Percentiles rank a stretch among this genome's conserved stretches.
These are phyloP conservation scores for Dactylellina haptotyla DNA, from an alignment of 2,329 filamentous ascomycete genomes.

Conservation along the genomic window DNA sequence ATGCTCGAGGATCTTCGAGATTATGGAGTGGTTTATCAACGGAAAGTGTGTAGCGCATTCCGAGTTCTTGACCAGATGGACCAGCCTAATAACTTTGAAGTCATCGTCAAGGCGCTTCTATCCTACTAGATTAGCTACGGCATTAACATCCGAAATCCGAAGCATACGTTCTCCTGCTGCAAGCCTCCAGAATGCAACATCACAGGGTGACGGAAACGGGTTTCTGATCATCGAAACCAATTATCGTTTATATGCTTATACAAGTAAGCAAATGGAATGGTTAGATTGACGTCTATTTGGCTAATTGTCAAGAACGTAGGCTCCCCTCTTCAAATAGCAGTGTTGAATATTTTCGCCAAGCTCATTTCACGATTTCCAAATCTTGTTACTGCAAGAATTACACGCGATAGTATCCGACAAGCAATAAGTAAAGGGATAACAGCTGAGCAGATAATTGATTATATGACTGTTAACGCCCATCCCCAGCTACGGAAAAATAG, in stretches of 20 bases:
- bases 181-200: slow-evolving; percentile 74
- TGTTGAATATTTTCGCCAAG: slow-evolving; percentile 87
- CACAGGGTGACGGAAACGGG: slow-evolving; percentile 69
- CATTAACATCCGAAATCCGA: slow-evolving; percentile 78
- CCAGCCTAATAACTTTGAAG: slow-evolving; percentile 42
- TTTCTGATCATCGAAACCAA: slow-evolving; percentile 98
- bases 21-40: slow-evolving; percentile 84
- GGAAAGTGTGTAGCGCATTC: slow-evolving; percentile 44
- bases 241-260: slow-evolving; percentile 97
- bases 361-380: slow-evolving; percentile 92
- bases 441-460: slow-evolving; percentile 91
- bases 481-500: slow-evolving; percentile 79
- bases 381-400: slow-evolving; percentile 90
- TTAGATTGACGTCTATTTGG: background rate
- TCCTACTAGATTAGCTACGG: slow-evolving; percentile 92
- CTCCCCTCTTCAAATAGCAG: slow-evolving; percentile 91
- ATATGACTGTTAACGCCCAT: slow-evolving; percentile 90
- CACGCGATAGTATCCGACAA: slow-evolving; percentile 84
- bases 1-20: slow-evolving; percentile 92
- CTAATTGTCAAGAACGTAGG: slow-evolving; percentile 60
- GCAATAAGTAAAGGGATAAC: slow-evolving; percentile 93
- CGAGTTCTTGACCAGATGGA: background rate
- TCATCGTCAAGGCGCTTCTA: slow-evolving; percentile 71
- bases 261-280: slow-evolving; percentile 62
- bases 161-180: slow-evolving; percentile 76